phyloP scores from a whole-genome alignment of 2,329 filamentous ascomycete genomes.

The Drechslerella stenobrocha region DNA sequence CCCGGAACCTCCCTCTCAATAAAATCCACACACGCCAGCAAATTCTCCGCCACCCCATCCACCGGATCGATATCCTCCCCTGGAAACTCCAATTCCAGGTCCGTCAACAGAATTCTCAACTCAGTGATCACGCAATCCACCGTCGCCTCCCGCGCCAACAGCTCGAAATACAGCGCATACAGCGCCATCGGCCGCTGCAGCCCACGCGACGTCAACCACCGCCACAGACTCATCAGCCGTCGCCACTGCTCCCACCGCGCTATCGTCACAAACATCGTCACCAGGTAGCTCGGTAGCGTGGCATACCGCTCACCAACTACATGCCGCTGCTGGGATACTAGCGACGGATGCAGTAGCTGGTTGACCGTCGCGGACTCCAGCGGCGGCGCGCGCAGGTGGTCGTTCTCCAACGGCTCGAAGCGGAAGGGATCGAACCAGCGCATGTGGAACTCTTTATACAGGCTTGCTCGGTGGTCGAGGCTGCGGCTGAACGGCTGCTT shows the following conservation, averaged over 20 bases:
- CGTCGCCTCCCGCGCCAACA: constrained; percentile 48
- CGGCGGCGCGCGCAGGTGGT: constrained; percentile 11
- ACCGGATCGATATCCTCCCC: constrained; percentile 22
- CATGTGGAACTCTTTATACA: constrained; percentile 30
- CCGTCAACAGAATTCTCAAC: constrained; percentile 41
- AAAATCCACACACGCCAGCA: constrained; percentile 29
- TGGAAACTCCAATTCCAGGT: constrained; percentile 32
- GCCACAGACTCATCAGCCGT: constrained; percentile 39
- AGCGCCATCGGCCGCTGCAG: constrained; percentile 43
- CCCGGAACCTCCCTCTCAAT: constrained; percentile 49
- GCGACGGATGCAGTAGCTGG: constrained; percentile 13
- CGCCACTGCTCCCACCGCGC: constrained; percentile 20
- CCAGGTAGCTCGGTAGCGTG: constrained; percentile 26
- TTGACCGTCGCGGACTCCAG: constrained; percentile 13
- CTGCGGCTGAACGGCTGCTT: constrained; percentile 33
- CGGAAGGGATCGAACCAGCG: constrained; percentile 33
- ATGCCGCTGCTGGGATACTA: constrained; percentile 23
- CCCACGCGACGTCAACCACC: constrained; percentile 42
- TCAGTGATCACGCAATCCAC: constrained; percentile 47
- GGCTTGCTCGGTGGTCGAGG: constrained; percentile 24
- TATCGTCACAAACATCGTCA: constrained; percentile 38
- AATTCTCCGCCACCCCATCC: constrained; percentile 34
- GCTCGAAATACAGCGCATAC: constrained; percentile 49
- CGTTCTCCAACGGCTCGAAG: constrained; percentile 28
- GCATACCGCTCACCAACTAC: constrained; percentile 22